phyloP scores from a whole-genome alignment of 345 rosid genomes.

The Xanthoceras sorbifolium region DNA sequence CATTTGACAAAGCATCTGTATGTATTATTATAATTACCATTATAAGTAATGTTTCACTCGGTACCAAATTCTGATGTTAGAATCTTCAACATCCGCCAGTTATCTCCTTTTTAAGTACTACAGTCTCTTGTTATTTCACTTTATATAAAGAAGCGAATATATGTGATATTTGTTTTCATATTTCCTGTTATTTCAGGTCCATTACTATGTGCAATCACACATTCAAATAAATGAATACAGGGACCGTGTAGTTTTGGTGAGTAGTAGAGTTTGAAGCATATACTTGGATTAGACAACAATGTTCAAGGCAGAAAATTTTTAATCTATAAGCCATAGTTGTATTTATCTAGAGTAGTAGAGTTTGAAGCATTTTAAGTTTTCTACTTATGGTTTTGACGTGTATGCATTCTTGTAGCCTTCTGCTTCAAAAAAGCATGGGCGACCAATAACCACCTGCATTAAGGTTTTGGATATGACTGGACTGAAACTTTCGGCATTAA shows the following conservation, averaged over 20 bases:
- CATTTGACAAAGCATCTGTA: conserved; percentile 93
- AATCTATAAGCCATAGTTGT: not conserved
- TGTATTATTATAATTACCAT: conserved; percentile 30
- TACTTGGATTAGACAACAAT: not conserved
- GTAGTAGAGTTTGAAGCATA: conserved; percentile 26
- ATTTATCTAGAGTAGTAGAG: not conserved
- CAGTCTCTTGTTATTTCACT: not conserved
- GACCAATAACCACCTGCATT: conserved; percentile 81
- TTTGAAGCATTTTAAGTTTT: conserved; percentile 6
- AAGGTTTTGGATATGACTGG: conserved; percentile 97
- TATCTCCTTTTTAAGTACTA: not conserved
- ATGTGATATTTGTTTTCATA: conserved; percentile 20
- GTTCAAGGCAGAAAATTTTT: not conserved
- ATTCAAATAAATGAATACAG: conserved; percentile 95
- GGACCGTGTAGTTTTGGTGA: conserved; percentile 82
- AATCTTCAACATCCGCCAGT: not conserved
- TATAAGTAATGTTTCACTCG: not conserved
- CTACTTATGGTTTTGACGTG: conserved; percentile 21
- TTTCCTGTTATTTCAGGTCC: conserved; percentile 51
- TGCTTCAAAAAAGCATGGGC: conserved; percentile 67
- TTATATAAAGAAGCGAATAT: not conserved
- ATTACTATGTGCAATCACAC: conserved; percentile 89
- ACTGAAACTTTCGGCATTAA: conserved; percentile 77
- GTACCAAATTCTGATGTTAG: not conserved
- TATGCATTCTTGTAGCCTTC: conserved; percentile 60